Conservation (phyloP, 257 asterid species). For the Solanum pimpinellifolium region DNA sequence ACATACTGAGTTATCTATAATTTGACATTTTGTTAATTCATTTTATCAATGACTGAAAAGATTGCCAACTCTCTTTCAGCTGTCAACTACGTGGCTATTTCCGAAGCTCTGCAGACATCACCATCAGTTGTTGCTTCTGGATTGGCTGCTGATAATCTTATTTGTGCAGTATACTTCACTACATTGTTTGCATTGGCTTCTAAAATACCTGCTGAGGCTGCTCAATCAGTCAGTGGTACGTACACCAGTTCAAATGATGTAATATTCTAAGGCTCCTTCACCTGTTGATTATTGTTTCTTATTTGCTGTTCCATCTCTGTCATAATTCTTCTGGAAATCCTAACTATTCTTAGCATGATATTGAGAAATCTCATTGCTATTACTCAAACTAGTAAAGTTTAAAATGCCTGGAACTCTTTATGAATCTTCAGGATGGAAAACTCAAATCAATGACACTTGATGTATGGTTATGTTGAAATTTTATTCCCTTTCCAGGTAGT, state of each 20-base stretch:
- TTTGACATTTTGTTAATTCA: neutral
- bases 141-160: constrained; percentile 92
- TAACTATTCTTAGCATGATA: too few relatives aligned
- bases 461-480: neutral
- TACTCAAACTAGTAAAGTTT: neutral
- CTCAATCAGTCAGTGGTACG: constrained; percentile 38
- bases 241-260: neutral
- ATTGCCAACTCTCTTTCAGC: constrained; percentile 30
- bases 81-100: constrained; percentile 90
- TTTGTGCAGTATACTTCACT: constrained; percentile 82
- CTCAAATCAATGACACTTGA: neutral
- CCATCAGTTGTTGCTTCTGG: constrained; percentile 94
- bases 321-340: too few relatives aligned
- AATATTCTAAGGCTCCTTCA: neutral
- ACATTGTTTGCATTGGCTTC: constrained; percentile 78
- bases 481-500: neutral
- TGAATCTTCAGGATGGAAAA: neutral
- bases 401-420: neutral
- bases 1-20: neutral
- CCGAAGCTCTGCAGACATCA: constrained; percentile 74
- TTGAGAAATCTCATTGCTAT: too few relatives aligned
- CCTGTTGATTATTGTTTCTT: neutral
- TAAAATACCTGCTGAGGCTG: constrained; percentile 64
- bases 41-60: neutral
- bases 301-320: neutral